Base-by-base conservation (phyloP, 495 filamentous ascomycete genomes). In the Aspergillus incahuasiensis region DNA sequence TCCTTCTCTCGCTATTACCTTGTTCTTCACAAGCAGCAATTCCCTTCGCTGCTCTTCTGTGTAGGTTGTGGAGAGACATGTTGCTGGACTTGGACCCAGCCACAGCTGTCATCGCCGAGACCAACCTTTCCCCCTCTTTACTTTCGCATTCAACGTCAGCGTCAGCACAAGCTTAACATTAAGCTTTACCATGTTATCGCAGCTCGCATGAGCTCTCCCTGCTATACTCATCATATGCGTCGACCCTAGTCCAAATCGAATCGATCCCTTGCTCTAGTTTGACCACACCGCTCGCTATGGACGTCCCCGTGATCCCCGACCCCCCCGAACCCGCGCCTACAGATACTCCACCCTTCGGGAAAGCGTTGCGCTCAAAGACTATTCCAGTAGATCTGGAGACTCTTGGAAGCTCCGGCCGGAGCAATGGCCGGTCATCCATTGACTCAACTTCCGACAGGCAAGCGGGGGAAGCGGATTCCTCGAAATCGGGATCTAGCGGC, bases 371-470 rank as follows among this genome's bases (percentile, higher is more conserved):
- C 50, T 64, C 63, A 56, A 65, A 64, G 54, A 74, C 66, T 3
- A 61, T 64, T 12, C 64, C 69, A 7, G 64, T 64, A 6, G 73
- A 74, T 19, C 56, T 68, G 4, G 73, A 75, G 51, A 58, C 61
- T 12, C 63, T 67, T 56, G 67, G 60, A 22, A 69, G 60, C 48
- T 69, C 72, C 5, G 58, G 59, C 48, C 67, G 71, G 51, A 73
- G 73, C 61, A 72, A 74, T 69, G 65, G 71, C 32, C 72, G 72
- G 20, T 74, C 74, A 6, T 79, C 76, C 11, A 62, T 70, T 18
- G 75, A 75, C 32, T 77, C 74, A 15, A 70, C 61, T 2, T 54
- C 59, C 20, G 78, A 81, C 55, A 65, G 70, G 52, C 75, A 76
- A 52, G 65, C 69, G 41, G 73, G 70, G 54, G 68, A 74, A 47